These are phyloP conservation scores for Eucalyptus decipiens DNA, from an alignment of 345 rosid species.

Conservation along the genomic window DNA sequence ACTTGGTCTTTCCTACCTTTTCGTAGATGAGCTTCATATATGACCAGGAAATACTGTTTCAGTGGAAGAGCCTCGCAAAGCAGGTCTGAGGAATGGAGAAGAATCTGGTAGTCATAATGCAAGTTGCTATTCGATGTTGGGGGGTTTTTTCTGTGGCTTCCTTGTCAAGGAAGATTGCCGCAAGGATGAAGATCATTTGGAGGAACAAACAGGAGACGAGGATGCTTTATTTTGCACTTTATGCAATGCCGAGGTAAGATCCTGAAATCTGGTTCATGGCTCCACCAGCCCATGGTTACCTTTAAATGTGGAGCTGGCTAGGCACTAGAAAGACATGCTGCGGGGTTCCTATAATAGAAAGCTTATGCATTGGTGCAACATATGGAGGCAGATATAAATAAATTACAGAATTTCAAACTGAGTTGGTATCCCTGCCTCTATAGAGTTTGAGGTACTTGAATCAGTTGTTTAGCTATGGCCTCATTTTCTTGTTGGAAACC, in stretches of 20 bases:
- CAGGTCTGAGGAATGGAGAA: conserved; percentile 20
- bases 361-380: background rate
- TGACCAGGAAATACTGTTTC: conserved; percentile 38
- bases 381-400: background rate
- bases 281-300: background rate
- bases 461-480: background rate
- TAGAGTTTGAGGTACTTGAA: background rate
- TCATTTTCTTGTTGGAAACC: background rate
- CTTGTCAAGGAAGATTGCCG: conserved; percentile 63
- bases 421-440: background rate
- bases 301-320: background rate
- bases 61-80: conserved; percentile 39
- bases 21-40: background rate
- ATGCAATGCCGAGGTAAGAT: conserved; percentile 82
- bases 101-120: conserved; percentile 23
- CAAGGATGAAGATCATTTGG: conserved; percentile 33
- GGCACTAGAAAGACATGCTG: background rate
- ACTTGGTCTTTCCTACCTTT: background rate
- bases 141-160: conserved; percentile 52
- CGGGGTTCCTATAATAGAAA: background rate
- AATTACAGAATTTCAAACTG: background rate
- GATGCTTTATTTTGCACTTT: conserved; percentile 82
- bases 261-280: background rate
- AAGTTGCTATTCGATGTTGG: conserved; percentile 32
- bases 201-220: conserved; percentile 39